Evolutionary conservation across 441 rosid species (phyloP), one percentile per base, ranked within the genome.

Genomic region (Oxalis stricta): DNA sequence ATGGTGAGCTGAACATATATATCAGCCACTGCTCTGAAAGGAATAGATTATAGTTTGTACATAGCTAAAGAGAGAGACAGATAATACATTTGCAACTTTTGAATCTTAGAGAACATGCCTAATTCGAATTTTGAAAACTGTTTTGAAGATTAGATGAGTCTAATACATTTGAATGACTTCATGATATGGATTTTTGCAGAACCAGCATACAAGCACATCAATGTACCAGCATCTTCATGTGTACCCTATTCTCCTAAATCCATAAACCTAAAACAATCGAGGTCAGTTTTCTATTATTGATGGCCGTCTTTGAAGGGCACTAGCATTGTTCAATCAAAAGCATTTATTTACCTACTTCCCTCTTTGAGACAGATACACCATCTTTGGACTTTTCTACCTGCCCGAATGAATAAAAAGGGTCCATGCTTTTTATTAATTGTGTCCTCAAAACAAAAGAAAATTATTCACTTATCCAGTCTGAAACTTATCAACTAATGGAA

Each of bases 361-460:
- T 91, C 96, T 91, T 91, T 71, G 96, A 84, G 73, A 71, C 63
- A 61, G 99, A 84, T 53, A 82, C 76, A 81, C 86, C 99, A 77
- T 91, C 99, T 86, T 84, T 91, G 71, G 95, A 79, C 96, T 81
- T 91, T 86, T 91, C 99, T n/a, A 86, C 99, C 99, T 91, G 96
- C 82, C 94, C 52, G 93, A 81, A 91, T 67, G 93, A 81, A 84
- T 83, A 75, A 71, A 79, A 79, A 84, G 82, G 85, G 70, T 58
- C 96, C 95, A 77, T 79, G 66, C 71, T 74, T 72, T n/a, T 91
- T 91, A 91, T 72, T 86, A 91, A 26, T 81, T 71, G 65, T 71
- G 71, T 70, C 56, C 82, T 57, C 72, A 19, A 46, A 58, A 79
- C 64, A 69, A 66, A 16, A 61, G 46, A 73, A 80, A 70, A 59